A percentile compares a stretch with the other conserved stretches of the same genome.
phyloP scores from a whole-genome alignment of 2,329 filamentous ascomycete genomes.

The Setomelanomma holmii region DNA sequence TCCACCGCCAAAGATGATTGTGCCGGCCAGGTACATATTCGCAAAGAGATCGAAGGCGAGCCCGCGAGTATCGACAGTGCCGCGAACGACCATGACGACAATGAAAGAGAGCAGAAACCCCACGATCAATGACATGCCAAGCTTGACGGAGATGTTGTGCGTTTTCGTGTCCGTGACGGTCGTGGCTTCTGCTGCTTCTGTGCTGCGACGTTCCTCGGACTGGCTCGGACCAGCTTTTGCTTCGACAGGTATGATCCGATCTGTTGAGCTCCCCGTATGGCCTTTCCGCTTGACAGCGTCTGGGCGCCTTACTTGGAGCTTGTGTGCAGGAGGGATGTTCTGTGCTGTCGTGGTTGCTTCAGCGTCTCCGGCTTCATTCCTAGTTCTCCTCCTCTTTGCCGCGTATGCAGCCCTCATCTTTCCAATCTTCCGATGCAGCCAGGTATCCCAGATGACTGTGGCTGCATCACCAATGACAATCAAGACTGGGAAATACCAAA shows the following conservation, averaged over 20 bases:
- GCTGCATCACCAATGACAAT: conserved; percentile 63
- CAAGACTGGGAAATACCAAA: conserved; percentile 77
- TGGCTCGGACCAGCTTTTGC: conserved; percentile 8
- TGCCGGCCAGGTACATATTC: conserved; percentile 77
- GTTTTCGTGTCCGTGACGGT: conserved; percentile 31
- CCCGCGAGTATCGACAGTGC: conserved; percentile 49
- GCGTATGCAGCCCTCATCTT: conserved; percentile 31
- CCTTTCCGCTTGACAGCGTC: conserved; percentile 30
- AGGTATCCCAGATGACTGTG: conserved; percentile 64
- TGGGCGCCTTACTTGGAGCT: conserved; percentile 18
- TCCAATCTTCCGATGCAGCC: conserved; percentile 54
- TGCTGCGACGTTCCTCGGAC: conserved; percentile 6
- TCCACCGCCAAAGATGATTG: conserved; percentile 59
- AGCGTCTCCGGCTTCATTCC: conserved; percentile 24
- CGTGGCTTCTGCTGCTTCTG: conserved; percentile 1
- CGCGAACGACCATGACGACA: conserved; percentile 59
- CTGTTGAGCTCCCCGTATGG: conserved; percentile 24
- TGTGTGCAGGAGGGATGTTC: conserved; percentile 9
- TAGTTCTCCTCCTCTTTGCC: conserved; percentile 22
- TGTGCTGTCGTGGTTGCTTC: conserved; percentile 27
- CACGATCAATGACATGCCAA: conserved; percentile 48
- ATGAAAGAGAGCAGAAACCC: conserved; percentile 66
- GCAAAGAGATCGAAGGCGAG: conserved; percentile 69
- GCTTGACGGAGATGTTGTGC: conserved; percentile 47
- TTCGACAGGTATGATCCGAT: conserved; percentile 17